Base-by-base conservation (phyloP, 2,329 filamentous ascomycete genomes). In the Tolypocladium ophioglossoides region DNA sequence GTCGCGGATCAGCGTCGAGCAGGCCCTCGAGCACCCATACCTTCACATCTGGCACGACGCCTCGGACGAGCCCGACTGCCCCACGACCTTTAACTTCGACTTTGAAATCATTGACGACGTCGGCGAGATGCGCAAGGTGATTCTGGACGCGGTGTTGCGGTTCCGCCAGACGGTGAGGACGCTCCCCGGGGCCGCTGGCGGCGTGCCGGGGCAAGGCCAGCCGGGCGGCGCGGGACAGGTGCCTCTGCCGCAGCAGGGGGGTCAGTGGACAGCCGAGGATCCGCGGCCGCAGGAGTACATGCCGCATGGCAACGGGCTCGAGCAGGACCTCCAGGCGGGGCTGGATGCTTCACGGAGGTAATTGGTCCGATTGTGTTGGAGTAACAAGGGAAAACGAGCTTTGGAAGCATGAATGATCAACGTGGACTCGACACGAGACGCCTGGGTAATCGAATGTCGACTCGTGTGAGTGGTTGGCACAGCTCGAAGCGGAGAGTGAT, bases 51-150 rank as follows among this genome's bases (percentile, higher is more conserved):
- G 94, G 94, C 94, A 99, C 75, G 94, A 99, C 64, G 89, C 91
- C 52, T 91, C 88, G 4, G 94, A 99, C 72, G 94, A 99, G 76
- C 94, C 94, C 22, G 83, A 86, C 60, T 97, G 92, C 75, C 91
- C 91, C 0, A 89, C 87, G 18, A 91, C 90, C 20, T 99, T 99
- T 74, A 91, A 99, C 77, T 99, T 99, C 76, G 87, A 92, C 69
- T 99, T 99, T 66, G 94, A 99, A 71, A 85, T 96, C n/a, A 84
- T 96, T 40, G 92, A 99, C 52, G 94, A 97, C 47, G 91, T 99
- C 22, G 80, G 78, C 24, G 89, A 96, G 63, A 97, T 99, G 91
- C 89, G 94, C 68, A 85, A 86, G 72, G 95, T 96, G 89, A 99
- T 99, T 60, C 78, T 96, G 56, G 87, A 92, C n/a, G 94, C 99